Base-by-base conservation (phyloP, 106 monocot species). In the Amphibolis antarctica region DNA sequence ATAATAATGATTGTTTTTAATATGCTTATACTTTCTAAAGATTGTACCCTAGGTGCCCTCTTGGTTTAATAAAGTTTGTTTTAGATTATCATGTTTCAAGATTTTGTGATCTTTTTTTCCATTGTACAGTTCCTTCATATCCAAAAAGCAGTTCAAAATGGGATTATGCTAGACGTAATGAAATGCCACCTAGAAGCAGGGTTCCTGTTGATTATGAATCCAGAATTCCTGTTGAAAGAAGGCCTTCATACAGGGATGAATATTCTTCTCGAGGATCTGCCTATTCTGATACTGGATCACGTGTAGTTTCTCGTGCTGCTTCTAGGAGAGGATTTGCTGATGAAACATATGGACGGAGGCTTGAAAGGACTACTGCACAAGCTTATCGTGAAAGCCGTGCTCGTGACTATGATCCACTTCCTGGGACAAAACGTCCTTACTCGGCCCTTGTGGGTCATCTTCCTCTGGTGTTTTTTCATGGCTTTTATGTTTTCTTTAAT, bases 331-430 rank as follows among this genome's bases (percentile, higher is more conserved):
- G 70, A 0, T 92, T 87, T 70, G 54, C 62, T 65, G 85, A 91
- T 77, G 98, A 98, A 64, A 80, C 65, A 45, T 91, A 91, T 75
- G 85, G 68, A 13, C 63, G 83, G 28, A 80, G 87, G 62, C 42
- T 74, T 69, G 84, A 81, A 74, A 72, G 84, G 26, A 60, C 82
- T 59, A 63, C 84, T 69, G 56, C 74, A 46, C 75, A 86, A 58
- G 20, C 77, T 28, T 87, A 83, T 25, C 66, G 86, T 18, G 89
- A 87, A 55, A 74, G 74, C 1, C 91, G 79, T 18, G 44, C 62
- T 57, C 91, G 80, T 28, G 85, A 98, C 57, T 98, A 91, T 77
- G 88, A 91, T 65, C 69, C 87, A 9, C n/a, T 86, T 59, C 70
- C 87, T 64, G 86, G 98, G 63, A 72, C 83, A 36, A 91, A 91